Evolutionary conservation across 331 rosid species (phyloP).

Genomic region (Rhamnella rubrinervis): DNA sequence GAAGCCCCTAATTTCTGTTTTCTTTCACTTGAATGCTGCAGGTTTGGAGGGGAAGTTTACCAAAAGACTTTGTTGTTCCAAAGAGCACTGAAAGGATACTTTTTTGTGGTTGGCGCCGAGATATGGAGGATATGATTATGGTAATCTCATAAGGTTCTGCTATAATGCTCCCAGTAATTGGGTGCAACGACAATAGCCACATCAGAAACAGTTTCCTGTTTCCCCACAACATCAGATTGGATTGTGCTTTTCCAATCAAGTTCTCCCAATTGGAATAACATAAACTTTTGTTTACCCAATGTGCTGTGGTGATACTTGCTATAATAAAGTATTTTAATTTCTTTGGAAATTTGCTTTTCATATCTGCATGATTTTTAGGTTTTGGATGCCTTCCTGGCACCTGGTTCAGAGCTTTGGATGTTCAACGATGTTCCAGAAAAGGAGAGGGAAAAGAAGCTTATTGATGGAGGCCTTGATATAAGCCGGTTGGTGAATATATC

Average conservation of each 20-base stretch:
- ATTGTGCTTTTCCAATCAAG: constrained; percentile 17
- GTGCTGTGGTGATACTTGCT: not conserved
- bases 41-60: constrained; percentile 92
- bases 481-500: constrained; percentile 68
- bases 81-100: constrained; percentile 78
- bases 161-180: constrained; percentile 29
- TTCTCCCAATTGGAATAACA: not conserved
- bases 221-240: constrained; percentile 14
- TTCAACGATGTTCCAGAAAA: constrained; percentile 86
- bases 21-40: constrained; percentile 53
- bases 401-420: constrained; percentile 92
- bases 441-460: constrained; percentile 81
- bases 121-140: constrained; percentile 96
- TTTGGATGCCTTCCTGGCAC: constrained; percentile 84
- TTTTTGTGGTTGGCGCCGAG: constrained; percentile 93
- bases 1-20: constrained; percentile 40
- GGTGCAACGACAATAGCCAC: constrained; percentile 26
- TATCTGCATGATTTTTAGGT: constrained; percentile 43
- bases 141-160: constrained; percentile 51
- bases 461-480: constrained; percentile 82
- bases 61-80: constrained; percentile 71
- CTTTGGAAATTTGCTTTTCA: constrained; percentile 2
- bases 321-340: not conserved
- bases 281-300: not conserved
- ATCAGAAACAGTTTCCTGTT: constrained; percentile 10